Base-by-base conservation (phyloP, 116 monocot species). In the Cymodocea nodosa region DNA sequence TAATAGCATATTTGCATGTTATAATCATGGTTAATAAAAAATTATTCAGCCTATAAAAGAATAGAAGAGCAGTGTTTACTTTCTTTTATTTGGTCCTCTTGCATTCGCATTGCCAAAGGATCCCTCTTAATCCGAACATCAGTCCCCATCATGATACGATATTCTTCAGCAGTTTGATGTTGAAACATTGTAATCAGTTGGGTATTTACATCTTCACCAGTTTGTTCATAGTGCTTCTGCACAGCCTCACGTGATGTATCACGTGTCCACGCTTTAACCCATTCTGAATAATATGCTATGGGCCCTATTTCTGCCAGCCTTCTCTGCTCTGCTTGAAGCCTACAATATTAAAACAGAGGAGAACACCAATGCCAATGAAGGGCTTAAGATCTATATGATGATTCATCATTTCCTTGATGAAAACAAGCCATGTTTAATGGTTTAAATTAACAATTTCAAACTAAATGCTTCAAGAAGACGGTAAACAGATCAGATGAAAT, bases 91-190 rank as follows among this genome's bases (percentile, higher is more conserved):
- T 75, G 85, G 64, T 95, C 90, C 69, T 95, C 95, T 18, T 85
- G 74, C 95, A 95, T 85, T 15, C 87, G 67, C 81, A 95, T 95
- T 23, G 90, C 87, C 52, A 95, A 61, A 65, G 94, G 94, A 75
- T 95, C 94, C 49, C 90, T 74, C 56, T 65, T 66, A 68, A 87
- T 80, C n/a, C 90, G 90, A 68, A 78, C 18, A 84, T 95, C 95
- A 69, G 87, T 89, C 25, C 94, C 95, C 84, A 89, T 90, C 95
- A 95, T 95, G 59, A 90, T 90, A 65, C 90, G 90, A 59, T 77
- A 95, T 76, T 95, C 90, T 80, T 82, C 90, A 58, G 81, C 85
- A 73, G 95, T 90, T 74, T 95, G 95, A 74, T 90, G 90, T 22
- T 84, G 78, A 63, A 95, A 87, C 90, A 95, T 95, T 65, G 65